Evolutionary conservation across 176 grass and related monocot genomes (phyloP).

Genomic region (Lolium perenne): DNA sequence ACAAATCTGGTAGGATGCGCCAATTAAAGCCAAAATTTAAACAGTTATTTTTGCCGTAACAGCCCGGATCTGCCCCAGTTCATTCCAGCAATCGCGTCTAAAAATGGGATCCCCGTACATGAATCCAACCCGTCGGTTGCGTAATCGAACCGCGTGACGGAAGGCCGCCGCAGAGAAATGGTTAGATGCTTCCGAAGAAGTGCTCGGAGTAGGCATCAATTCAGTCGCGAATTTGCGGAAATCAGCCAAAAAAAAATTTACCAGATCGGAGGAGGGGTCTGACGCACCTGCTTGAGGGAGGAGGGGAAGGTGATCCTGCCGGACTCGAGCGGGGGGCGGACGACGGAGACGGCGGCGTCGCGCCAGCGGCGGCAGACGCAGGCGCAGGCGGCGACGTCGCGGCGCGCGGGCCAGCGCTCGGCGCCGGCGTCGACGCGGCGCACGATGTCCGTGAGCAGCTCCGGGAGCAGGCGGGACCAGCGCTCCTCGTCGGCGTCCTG

Average conservation of each 20-base stretch:
- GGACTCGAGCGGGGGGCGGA: conserved; percentile 67
- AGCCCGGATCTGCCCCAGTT: background rate
- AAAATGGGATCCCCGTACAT: background rate
- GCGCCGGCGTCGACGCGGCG: conserved; percentile 73
- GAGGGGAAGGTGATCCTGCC: conserved; percentile 93
- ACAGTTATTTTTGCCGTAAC: background rate
- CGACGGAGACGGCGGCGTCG: conserved; percentile 57
- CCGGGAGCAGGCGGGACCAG: conserved; percentile 75
- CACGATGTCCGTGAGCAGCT: conserved; percentile 81
- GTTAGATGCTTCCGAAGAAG: background rate
- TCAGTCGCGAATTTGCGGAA: no score
- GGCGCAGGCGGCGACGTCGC: conserved; percentile 81
- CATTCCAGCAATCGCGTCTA: background rate
- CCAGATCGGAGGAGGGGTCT: conserved; percentile 6
- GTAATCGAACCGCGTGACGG: background rate
- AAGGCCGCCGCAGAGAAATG: background rate
- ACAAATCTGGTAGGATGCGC: background rate
- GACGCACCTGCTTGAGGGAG: conserved; percentile 82
- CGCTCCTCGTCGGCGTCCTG: conserved; percentile 64
- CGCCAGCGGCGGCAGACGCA: conserved; percentile 84
- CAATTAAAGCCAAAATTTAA: background rate
- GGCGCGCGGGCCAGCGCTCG: conserved; percentile 80
- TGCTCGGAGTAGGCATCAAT: background rate
- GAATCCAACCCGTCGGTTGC: background rate
- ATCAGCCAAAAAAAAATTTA: no score